Evolutionary conservation across 176 grass and related monocot genomes (phyloP).

Genomic region (Pontederia paniculata): DNA sequence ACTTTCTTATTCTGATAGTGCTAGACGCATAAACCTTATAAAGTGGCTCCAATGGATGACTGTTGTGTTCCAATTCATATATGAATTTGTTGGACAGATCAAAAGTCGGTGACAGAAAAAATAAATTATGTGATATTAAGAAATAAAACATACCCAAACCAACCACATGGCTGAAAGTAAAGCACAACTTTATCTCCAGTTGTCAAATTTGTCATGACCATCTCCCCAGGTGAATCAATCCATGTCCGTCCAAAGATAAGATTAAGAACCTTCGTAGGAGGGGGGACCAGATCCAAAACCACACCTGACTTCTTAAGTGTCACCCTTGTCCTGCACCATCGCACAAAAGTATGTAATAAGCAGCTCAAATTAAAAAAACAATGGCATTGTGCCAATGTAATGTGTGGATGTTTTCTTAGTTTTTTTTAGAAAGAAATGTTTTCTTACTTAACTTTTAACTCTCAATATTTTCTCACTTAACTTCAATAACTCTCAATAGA

Average conservation of each 20-base stretch:
- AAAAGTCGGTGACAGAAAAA: no score
- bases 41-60: no score
- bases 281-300: slow-evolving; percentile 76
- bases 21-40: no score
- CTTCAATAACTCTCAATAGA: background rate
- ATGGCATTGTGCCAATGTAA: no score
- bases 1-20: no score
- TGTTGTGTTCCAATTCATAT: no score
- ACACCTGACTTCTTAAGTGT: slow-evolving; percentile 72
- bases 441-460: background rate
- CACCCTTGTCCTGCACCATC: slow-evolving; percentile 47
- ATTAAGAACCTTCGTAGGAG: slow-evolving; percentile 73
- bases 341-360: no score
- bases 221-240: slow-evolving; percentile 71
- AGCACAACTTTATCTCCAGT: slow-evolving; percentile 88
- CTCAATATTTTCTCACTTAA: background rate
- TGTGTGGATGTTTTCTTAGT: no score
- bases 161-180: slow-evolving; percentile 85
- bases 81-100: no score
- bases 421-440: no score
- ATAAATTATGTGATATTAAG: background rate
- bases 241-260: slow-evolving; percentile 94
- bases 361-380: no score
- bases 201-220: slow-evolving; percentile 79
- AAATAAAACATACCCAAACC: slow-evolving; percentile 66